Conservation (phyloP, 805 yeast genomes). For the Saccharomycopsis sp. region DNA sequence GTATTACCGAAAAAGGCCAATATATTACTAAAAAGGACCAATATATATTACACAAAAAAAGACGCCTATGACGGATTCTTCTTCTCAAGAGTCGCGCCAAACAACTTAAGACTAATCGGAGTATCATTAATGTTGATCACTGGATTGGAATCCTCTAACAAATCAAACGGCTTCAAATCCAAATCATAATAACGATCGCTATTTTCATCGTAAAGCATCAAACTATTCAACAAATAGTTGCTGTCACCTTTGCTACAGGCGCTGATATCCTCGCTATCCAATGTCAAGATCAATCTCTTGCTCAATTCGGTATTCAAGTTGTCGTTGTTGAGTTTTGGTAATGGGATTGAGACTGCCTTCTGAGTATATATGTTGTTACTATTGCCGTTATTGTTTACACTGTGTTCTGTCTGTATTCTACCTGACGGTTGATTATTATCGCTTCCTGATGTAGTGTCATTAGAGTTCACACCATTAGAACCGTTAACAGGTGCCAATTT, state of each 20-base stretch:
- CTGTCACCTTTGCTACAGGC: conserved; percentile 13
- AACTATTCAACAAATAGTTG: conserved; percentile 21
- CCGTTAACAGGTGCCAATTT: conserved; percentile 26
- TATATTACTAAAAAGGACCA: too few species aligned
- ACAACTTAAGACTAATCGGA: conserved; percentile 45
- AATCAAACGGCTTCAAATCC: conserved; percentile 44
- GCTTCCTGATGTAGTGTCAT: background rate
- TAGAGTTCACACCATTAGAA: conserved; percentile 16
- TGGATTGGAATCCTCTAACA: conserved; percentile 52
- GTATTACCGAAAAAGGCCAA: too few species aligned
- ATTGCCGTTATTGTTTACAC: background rate
- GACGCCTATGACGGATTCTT: conserved; percentile 39
- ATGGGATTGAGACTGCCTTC: conserved; percentile 1
- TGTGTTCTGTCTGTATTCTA: background rate
- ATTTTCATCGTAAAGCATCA: conserved; percentile 27
- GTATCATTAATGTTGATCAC: conserved; percentile 43
- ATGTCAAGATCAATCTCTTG: conserved; percentile 3
- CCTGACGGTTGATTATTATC: background rate
- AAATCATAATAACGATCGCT: conserved; percentile 32
- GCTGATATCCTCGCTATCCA: conserved; percentile 6
- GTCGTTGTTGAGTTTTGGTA: conserved; percentile 19
- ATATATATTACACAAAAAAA: too few species aligned
- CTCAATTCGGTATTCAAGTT: conserved; percentile 14
- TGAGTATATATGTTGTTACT: background rate
- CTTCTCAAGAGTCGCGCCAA: conserved; percentile 45